Percentiles rank a stretch among this genome's conserved stretches.
These are phyloP conservation scores for Calycina marina DNA, from an alignment of 2,329 filamentous ascomycete species.

Conservation along the genomic window DNA sequence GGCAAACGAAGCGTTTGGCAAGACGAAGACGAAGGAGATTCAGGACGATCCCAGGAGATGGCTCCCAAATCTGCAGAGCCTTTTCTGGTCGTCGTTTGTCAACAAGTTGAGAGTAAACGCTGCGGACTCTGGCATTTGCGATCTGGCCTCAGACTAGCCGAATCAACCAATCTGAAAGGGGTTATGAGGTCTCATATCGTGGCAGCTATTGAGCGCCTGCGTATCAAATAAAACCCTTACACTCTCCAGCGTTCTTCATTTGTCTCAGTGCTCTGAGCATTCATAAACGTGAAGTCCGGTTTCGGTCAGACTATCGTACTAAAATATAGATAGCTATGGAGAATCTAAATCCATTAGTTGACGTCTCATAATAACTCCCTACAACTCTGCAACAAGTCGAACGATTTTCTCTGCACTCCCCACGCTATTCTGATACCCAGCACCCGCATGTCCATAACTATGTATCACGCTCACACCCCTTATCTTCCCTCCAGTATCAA, in stretches of 20 bases:
- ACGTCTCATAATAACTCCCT: too few species aligned
- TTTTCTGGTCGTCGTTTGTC: conserved; percentile 20
- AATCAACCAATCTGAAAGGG: too few species aligned
- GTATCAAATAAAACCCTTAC: too few species aligned
- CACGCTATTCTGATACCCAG: conserved; percentile 24
- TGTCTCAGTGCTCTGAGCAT: too few species aligned
- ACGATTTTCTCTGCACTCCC: conserved; percentile 17
- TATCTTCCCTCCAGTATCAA: conserved; percentile 17
- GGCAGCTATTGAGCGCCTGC: too few species aligned
- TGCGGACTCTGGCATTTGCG: conserved; percentile 16
- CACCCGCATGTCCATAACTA: conserved; percentile 32
- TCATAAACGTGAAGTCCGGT: neutral
- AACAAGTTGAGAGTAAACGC: conserved; percentile 23
- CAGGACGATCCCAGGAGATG: conserved; percentile 3
- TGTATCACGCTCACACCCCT: conserved; percentile 25
- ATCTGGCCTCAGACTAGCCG: too few species aligned
- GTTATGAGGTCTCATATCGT: too few species aligned
- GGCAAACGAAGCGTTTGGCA: too few species aligned
- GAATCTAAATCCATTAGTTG: too few species aligned
- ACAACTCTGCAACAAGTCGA: conserved; percentile 4
- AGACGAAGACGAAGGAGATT: neutral
- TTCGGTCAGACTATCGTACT: neutral
- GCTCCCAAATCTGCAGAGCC: conserved; percentile 9
- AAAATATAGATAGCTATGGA: neutral
- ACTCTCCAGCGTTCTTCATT: too few species aligned